phyloP scores from a whole-genome alignment of 805 yeast species.

The Kurtzmaniella fragi region DNA sequence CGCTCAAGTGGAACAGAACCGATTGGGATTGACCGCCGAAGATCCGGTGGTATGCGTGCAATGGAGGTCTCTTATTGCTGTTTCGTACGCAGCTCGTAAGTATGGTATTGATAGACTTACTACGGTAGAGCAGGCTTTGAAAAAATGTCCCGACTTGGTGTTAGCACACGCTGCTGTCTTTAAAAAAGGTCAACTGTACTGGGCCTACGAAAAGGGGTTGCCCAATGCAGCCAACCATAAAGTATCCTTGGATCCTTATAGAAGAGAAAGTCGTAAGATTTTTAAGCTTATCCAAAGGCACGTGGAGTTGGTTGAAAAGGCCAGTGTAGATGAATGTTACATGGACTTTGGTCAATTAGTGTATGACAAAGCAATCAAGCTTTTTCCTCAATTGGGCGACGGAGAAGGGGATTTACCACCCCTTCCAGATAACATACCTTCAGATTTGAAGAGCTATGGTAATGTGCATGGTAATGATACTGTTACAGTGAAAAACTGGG shows the following conservation, averaged over 20 bases:
- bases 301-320: slow-evolving; percentile 79
- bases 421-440: slow-evolving; percentile 35
- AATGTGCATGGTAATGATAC: slow-evolving; percentile 2
- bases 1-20: slow-evolving; percentile 86
- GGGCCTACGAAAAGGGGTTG: slow-evolving; percentile 65
- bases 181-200: slow-evolving; percentile 75
- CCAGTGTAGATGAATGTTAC: slow-evolving; percentile 92
- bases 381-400: slow-evolving; percentile 43
- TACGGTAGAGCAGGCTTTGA: slow-evolving; percentile 56
- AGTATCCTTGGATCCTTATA: slow-evolving; percentile 86
- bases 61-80: slow-evolving; percentile 88
- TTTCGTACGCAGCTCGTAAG: slow-evolving; percentile 82
- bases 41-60: slow-evolving; percentile 94
- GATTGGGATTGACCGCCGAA: slow-evolving; percentile 57
- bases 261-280: slow-evolving; percentile 81
- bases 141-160: slow-evolving; percentile 71
- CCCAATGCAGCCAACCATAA: slow-evolving; percentile 66
- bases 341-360: slow-evolving; percentile 74
- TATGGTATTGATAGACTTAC: slow-evolving; percentile 82
- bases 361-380: slow-evolving; percentile 32
- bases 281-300: slow-evolving; percentile 55
- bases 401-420: slow-evolving; percentile 34
- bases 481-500: slow-evolving; percentile 50
- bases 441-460: neutral
- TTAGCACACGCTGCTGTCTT: slow-evolving; percentile 93